Evolutionary conservation across 108 stramenopile genomes (phyloP), one percentile per base, ranked within the genome.

Genomic region (Seminavis robusta): DNA sequence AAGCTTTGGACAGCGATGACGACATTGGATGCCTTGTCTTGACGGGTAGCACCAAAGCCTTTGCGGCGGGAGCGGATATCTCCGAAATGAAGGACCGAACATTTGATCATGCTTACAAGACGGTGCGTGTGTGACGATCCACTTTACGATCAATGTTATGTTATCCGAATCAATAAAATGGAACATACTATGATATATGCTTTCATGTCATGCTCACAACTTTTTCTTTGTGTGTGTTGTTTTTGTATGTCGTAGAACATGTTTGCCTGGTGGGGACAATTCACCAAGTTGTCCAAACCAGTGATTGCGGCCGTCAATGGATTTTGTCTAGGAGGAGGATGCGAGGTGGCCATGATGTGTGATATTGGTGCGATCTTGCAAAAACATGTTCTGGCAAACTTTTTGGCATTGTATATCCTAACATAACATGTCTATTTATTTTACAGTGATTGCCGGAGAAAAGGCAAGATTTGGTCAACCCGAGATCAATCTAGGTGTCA

Each of bases 291-390:
- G 21, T 59, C 66, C 15, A 95, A 94, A 50, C 98, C 98, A 2
- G 80, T 84, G 36, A 90, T 92, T 52, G 98, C 97, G 4, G 97
- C 98, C 25, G 95, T 99, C 23, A 96, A 97, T 67, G 98, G 98
- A 17, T 98, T 88, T 68, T 95, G 95, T 16, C 72, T 99, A 24
- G 98, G 98, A 24, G 98, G 98, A 28, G 98, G 98, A 15, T 98
- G 96, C 57, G 98, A 99, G 73, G 73, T 99, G 25, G 97, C 97
- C 33, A 99, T 99, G 98, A 96, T 97, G 94, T 96, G 96, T 56
- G 98, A 99, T 63, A 97, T 99, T 36, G 69, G 98, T 24, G n/a
- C n/a, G n/a, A n/a, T n/a, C n/a, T n/a, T n/a, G n/a, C n/a, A n/a
- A n/a, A n/a, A n/a, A n/a, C n/a, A n/a, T n/a, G n/a, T n/a, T n/a